Conservation (phyloP, 305 asterid genomes). For the Nicotiana rustica region DNA sequence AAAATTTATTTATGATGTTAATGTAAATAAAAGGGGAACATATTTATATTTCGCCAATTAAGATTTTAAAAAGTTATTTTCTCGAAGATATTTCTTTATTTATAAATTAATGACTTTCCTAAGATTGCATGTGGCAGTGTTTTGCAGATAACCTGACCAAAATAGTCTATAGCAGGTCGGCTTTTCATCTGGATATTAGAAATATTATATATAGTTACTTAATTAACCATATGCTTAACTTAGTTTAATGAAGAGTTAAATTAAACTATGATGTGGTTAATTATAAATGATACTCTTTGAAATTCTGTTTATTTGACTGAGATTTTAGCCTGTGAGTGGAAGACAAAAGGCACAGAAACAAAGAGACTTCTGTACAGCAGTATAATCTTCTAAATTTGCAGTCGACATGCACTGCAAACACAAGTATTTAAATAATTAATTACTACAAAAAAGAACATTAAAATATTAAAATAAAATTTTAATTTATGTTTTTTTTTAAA, state of each 20-base stretch:
- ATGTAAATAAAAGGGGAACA: not conserved
- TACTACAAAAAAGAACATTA: slow-evolving; percentile 8
- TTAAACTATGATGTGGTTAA: not conserved
- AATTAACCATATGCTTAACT: slow-evolving; percentile 12
- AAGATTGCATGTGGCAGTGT: slow-evolving; percentile 20
- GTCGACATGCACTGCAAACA: slow-evolving; percentile 57
- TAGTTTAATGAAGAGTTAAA: not conserved
- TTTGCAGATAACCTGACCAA: slow-evolving; percentile 13
- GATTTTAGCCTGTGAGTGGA: slow-evolving; percentile 60
- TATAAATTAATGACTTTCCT: not conserved
- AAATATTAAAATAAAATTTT: not conserved
- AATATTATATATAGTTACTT: not conserved
- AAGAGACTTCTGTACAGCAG: slow-evolving; percentile 47
- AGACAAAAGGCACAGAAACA: slow-evolving; percentile 86
- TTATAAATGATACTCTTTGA: slow-evolving; percentile 43
- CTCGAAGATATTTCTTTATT: not conserved
- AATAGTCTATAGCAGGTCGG: slow-evolving; percentile 21
- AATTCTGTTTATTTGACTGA: slow-evolving; percentile 50
- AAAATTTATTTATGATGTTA: no score
- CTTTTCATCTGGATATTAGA: slow-evolving; percentile 6
- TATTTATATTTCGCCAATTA: not conserved
- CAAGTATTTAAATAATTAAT: slow-evolving; percentile 35
- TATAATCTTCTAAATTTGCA: slow-evolving; percentile 42
- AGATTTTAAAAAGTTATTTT: not conserved
- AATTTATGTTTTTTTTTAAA: not conserved